Evolutionary conservation across 495 filamentous ascomycete species (phyloP).

Genomic region (Talaromyces thailandensis): DNA sequence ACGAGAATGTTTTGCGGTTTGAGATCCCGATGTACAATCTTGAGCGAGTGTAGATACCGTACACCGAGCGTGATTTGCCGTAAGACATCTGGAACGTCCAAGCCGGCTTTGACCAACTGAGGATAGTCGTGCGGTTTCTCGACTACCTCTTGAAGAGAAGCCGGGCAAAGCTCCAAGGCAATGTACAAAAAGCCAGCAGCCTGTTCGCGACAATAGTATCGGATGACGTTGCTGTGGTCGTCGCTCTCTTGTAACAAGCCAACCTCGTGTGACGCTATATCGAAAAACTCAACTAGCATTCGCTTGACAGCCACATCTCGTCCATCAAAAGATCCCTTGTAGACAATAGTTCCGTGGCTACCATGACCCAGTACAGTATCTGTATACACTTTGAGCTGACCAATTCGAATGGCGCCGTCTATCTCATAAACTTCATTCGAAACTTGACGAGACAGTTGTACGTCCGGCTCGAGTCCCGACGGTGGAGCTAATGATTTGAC

Average conservation of each 20-base stretch:
- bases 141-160: slow-evolving; percentile 82
- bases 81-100: slow-evolving; percentile 57
- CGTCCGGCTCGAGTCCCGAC: slow-evolving; percentile 47
- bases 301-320: slow-evolving; percentile 92
- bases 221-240: slow-evolving; percentile 91
- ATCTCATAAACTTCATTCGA: slow-evolving; percentile 32
- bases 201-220: slow-evolving; percentile 86
- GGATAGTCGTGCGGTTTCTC: slow-evolving; percentile 58
- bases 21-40: slow-evolving; percentile 93
- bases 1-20: slow-evolving; percentile 97
- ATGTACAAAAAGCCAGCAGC: slow-evolving; percentile 92
- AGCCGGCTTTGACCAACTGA: slow-evolving; percentile 37
- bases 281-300: slow-evolving; percentile 90
- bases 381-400: slow-evolving; percentile 63
- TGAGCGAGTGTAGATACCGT: slow-evolving; percentile 78
- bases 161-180: slow-evolving; percentile 89
- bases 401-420: slow-evolving; percentile 55
- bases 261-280: slow-evolving; percentile 91
- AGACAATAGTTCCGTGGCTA: slow-evolving; percentile 81
- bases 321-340: slow-evolving; percentile 77
- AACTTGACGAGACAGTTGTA: slow-evolving; percentile 30
- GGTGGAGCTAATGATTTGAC: slow-evolving; percentile 29
- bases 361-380: slow-evolving; percentile 68
- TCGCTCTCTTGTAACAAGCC: slow-evolving; percentile 85
- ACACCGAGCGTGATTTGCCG: slow-evolving; percentile 83